These are phyloP conservation scores for Penicillium sp. DNA, from an alignment of 2,329 filamentous ascomycete genomes.

Conservation along the genomic window DNA sequence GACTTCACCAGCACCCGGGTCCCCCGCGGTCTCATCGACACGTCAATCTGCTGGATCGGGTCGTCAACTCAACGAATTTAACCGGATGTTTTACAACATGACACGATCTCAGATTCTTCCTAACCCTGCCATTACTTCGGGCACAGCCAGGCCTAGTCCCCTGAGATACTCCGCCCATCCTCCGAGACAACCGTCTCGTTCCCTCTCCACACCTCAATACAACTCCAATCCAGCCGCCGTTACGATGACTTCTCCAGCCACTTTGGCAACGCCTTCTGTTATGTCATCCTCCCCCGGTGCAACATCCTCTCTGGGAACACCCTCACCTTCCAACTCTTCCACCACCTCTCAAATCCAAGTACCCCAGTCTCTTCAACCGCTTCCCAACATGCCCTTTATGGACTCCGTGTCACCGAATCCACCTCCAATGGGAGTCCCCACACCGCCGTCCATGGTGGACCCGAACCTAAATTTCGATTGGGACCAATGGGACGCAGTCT, in stretches of 20 bases:
- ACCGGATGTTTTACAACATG: constrained; percentile 37
- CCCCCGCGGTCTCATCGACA: constrained; percentile 3
- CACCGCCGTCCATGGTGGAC: constrained; percentile 39
- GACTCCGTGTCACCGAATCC: constrained; percentile 21
- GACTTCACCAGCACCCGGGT: constrained; percentile 4
- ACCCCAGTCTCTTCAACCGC: constrained; percentile 4
- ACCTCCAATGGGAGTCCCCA: constrained; percentile 25
- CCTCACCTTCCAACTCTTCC: constrained; percentile 5
- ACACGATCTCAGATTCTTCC: constrained; percentile 33
- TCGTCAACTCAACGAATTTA: constrained; percentile 31
- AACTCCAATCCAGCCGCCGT: constrained; percentile 10
- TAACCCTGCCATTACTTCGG: constrained; percentile 16
- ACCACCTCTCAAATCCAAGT: background rate
- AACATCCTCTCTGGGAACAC: background rate
- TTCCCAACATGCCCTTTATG: constrained; percentile 18
- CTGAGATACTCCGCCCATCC: constrained; percentile 25
- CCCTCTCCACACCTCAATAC: constrained; percentile 14
- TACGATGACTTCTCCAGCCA: background rate
- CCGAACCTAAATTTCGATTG: constrained; percentile 49
- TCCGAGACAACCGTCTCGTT: constrained; percentile 9
- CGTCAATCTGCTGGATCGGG: constrained; percentile 7
- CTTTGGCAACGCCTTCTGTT: constrained; percentile 7
- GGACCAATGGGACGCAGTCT: constrained; percentile 52
- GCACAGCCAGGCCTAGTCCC: constrained; percentile 22
- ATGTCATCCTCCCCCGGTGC: constrained; percentile 17